These are phyloP conservation scores for Pulchroboletus neoregius DNA, from an alignment of 1,284 basidiomycete species.

Conservation along the genomic window DNA sequence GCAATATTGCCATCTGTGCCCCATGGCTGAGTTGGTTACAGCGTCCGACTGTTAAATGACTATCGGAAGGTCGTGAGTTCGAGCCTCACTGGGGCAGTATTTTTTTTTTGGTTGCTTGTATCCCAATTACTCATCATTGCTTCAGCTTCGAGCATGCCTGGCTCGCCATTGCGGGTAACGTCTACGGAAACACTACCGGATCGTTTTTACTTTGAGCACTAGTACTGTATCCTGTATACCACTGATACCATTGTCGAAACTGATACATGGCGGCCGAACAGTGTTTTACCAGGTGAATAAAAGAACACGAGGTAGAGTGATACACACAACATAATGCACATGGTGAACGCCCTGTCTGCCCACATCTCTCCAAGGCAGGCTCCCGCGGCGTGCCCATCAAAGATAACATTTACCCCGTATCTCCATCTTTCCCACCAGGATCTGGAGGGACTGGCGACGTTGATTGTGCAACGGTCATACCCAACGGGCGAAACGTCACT, in stretches of 20 bases:
- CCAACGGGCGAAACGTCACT: conserved; percentile 59
- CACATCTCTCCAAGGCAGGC: neutral
- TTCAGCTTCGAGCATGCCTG: neutral
- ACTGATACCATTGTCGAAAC: conserved; percentile 4
- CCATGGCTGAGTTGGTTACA: conserved; percentile 81
- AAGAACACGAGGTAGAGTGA: conserved; percentile 13
- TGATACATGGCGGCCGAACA: conserved; percentile 7
- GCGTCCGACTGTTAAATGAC: conserved; percentile 69
- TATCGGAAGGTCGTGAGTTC: conserved; percentile 75
- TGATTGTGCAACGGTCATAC: conserved; percentile 31
- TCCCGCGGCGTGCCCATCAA: neutral
- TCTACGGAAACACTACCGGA: neutral
- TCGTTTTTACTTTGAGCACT: conserved; percentile 1
- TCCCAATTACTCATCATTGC: neutral
- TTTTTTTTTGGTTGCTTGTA: conserved; percentile 6
- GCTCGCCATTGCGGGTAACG: neutral
- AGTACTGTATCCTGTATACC: conserved; percentile 7
- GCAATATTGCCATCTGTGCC: conserved; percentile 37
- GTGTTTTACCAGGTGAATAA: conserved; percentile 6
- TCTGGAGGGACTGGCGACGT: conserved; percentile 50
- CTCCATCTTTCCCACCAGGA: conserved; percentile 67
- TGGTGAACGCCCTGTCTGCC: neutral
- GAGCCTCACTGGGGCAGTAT: conserved; percentile 65
- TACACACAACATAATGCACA: conserved; percentile 15
- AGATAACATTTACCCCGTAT: conserved; percentile 51